A percentile compares a stretch with the other conserved stretches of the same genome.
Conservation (phyloP, 169 alveolate species). For the Cryptosporidium meleagridis region DNA sequence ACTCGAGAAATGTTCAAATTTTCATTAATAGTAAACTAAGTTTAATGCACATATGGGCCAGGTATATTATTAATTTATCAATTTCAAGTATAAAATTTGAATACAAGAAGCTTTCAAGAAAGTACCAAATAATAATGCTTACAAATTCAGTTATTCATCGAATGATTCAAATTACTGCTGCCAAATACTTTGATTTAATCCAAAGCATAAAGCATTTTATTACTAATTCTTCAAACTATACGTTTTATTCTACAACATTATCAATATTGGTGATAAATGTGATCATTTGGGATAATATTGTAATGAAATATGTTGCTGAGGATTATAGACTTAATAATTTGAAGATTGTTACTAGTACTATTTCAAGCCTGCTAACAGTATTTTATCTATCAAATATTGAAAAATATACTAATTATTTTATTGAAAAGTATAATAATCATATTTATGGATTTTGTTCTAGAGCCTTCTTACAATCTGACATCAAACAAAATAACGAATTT, state of each 20-base stretch:
- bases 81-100: constrained; percentile 2
- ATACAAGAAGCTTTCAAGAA: constrained; percentile 23
- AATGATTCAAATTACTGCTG: neutral
- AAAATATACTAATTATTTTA: neutral
- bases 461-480: constrained; percentile 6
- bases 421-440: neutral
- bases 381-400: constrained; percentile 28
- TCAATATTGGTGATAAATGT: neutral
- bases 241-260: constrained; percentile 20
- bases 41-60: neutral
- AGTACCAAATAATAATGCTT: constrained; percentile 4
- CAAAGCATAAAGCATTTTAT: neutral
- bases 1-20: neutral
- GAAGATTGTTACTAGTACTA: constrained; percentile 49
- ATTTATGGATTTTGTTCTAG: constrained; percentile 47
- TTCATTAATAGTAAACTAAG: neutral
- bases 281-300: constrained; percentile 38
- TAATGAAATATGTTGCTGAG: constrained; percentile 4
- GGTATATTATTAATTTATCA: constrained; percentile 10
- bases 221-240: constrained; percentile 29
- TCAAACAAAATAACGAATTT: neutral
- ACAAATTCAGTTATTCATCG: neutral
- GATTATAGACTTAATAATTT: constrained; percentile 37
- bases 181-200: neutral
- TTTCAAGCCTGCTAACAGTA: constrained; percentile 54